Base-by-base conservation (phyloP, 2,329 filamentous ascomycete genomes). In the Nigrospora sphaerica region DNA sequence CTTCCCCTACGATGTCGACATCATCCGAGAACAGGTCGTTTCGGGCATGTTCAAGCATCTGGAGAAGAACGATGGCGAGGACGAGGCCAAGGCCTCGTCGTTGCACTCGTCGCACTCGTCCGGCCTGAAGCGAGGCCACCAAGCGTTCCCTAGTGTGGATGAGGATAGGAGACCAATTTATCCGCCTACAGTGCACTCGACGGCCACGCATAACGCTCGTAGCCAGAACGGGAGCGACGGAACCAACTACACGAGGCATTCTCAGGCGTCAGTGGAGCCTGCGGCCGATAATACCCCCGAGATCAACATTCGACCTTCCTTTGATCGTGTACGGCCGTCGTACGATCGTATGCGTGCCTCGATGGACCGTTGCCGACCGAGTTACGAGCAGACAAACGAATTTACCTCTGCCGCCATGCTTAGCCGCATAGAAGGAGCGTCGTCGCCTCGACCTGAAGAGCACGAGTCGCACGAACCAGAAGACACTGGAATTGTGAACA, bases 121-220 rank as follows among this genome's bases (percentile, higher is more conserved):
- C 39, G 74, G 74, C 61, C 73, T 75, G 56, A 71, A 73, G 18
- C 74, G 76, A 65, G 23, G 23, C 5, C 81, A 78, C 63, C 68
- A 68, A 50, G 71, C 77, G 48, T 77, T 81, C 59, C 75, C 75
- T 46, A 85, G 80, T 55, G 76, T 89, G 49, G 86, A 93, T 60
- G 91, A 97, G 67, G 92, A 96, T 61, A 78, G 88, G 64, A 81
- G 90, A 54, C 91, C 91, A 32, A 95, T 97, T 58, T 97, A 97
- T 67, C 88, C 92, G 42, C 90, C 92, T 57, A 86, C 88, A 42
- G 92, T 88, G 14, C 78, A 81, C 39, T 81, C 81, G 39, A 49
- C 59, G 18, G 54, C 56, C 2, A 92, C 86, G 32, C 85, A 93
- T 62, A 92, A 82, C 52, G 73, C 90, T 54, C 84, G 85, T 43